phyloP scores from a whole-genome alignment of 2,329 filamentous ascomycete genomes.

The Trichothecium sympodiale region DNA sequence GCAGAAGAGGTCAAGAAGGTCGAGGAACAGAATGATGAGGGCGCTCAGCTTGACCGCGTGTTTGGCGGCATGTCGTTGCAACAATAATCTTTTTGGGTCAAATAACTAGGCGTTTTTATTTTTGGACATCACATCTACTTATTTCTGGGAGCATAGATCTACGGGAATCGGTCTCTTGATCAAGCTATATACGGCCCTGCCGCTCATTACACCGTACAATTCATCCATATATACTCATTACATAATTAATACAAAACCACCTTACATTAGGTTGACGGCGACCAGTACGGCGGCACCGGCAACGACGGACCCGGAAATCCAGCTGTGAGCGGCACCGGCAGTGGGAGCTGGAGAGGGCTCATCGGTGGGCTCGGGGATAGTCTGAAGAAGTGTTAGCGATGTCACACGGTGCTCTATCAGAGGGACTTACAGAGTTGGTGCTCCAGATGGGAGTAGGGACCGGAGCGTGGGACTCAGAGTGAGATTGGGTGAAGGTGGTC shows the following conservation, averaged over 20 bases:
- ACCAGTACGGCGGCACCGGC: conserved; percentile 6
- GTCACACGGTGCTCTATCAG: too few species aligned
- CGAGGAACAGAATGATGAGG: conserved; percentile 28
- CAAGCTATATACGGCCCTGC: too few species aligned
- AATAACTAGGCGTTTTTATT: not conserved
- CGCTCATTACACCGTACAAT: too few species aligned
- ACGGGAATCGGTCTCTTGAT: too few species aligned
- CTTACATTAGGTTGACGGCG: conserved; percentile 10
- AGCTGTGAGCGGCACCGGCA: conserved; percentile 4
- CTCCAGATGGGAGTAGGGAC: conserved; percentile 3
- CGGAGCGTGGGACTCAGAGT: too few species aligned
- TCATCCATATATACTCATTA: too few species aligned
- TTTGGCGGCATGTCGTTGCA: conserved; percentile 38
- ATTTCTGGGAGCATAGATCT: too few species aligned
- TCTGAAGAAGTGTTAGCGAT: not conserved
- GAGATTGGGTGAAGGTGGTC: too few species aligned
- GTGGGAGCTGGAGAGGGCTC: conserved; percentile 2
- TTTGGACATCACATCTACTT: not conserved
- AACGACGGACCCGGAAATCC: conserved; percentile 4
- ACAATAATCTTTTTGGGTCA: conserved; percentile 7
- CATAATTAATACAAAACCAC: too few species aligned
- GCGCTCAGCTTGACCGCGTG: conserved; percentile 45
- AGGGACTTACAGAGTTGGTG: conserved; percentile 5
- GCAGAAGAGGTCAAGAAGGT: conserved; percentile 16
- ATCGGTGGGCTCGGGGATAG: conserved; percentile 1